phyloP scores from a whole-genome alignment of 179 eudicot genomes.

The Silene coronaria region DNA sequence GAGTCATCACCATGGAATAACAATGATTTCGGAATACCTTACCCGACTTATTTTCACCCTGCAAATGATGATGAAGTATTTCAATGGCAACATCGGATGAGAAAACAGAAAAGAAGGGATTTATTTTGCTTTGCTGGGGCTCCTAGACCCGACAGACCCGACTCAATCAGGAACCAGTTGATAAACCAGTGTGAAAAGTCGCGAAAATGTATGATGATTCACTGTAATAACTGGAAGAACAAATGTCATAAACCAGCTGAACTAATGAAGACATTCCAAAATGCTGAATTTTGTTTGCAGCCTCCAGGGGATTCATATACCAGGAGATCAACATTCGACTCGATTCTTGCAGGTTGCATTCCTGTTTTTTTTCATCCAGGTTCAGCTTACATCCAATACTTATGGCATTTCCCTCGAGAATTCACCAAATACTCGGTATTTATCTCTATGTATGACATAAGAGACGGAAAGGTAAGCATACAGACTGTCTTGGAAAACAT shows the following conservation, averaged over 20 bases:
- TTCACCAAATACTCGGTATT: slow-evolving; percentile 30
- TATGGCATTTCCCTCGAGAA: slow-evolving; percentile 35
- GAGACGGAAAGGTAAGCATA: slow-evolving; percentile 22
- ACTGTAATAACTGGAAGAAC: slow-evolving; percentile 25
- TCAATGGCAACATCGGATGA: slow-evolving; percentile 31
- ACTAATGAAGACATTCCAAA: slow-evolving; percentile 28
- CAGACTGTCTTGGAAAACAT: slow-evolving; percentile 26
- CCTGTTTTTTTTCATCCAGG: slow-evolving; percentile 40
- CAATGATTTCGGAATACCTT: slow-evolving; percentile 34
- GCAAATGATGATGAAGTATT: slow-evolving; percentile 24
- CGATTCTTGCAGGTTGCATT: slow-evolving; percentile 35
- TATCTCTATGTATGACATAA: slow-evolving; percentile 26
- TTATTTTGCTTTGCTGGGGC: slow-evolving; percentile 40
- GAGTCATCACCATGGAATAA: slow-evolving; percentile 30
- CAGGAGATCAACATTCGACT: slow-evolving; percentile 31
- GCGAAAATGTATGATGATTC: slow-evolving; percentile 23
- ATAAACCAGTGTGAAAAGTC: slow-evolving; percentile 29
- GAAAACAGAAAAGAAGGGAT: slow-evolving; percentile 17
- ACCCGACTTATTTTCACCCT: slow-evolving; percentile 41
- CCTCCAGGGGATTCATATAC: slow-evolving; percentile 39
- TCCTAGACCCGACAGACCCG: slow-evolving; percentile 25
- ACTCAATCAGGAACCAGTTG: slow-evolving; percentile 35
- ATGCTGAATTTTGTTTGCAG: slow-evolving; percentile 31
- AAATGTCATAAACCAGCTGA: slow-evolving; percentile 31
- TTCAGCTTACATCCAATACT: slow-evolving; percentile 35